Evolutionary conservation across 192 early-diverging fungal species (phyloP).

Genomic region (Coemansia sp.): DNA sequence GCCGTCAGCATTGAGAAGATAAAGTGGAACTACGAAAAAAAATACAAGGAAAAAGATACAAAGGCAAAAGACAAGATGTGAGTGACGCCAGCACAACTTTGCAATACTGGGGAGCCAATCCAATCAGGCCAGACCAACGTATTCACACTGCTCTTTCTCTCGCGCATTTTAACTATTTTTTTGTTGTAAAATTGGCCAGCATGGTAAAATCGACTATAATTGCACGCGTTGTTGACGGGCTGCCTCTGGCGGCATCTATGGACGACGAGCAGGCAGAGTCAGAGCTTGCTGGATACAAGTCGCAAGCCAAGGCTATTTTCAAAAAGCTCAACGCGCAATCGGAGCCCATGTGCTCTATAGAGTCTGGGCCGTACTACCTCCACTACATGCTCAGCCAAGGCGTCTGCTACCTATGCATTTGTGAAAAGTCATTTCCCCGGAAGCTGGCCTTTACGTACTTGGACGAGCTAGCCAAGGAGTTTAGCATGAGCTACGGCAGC

Average conservation of each 20-base stretch:
- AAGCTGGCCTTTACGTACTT: conserved; percentile 94
- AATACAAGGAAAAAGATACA: not conserved
- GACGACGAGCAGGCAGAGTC: conserved; percentile 84
- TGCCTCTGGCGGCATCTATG: conserved; percentile 94
- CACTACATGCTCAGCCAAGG: conserved; percentile 95
- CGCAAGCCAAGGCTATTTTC: conserved; percentile 92
- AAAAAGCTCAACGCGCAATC: conserved; percentile 84
- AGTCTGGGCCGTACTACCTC: conserved; percentile 86
- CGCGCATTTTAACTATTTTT: not conserved
- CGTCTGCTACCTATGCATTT: conserved; percentile 93
- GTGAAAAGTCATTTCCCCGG: conserved; percentile 89
- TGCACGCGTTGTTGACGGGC: conserved; percentile 89
- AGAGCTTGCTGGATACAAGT: conserved; percentile 90
- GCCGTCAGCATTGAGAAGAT: conserved; percentile 31
- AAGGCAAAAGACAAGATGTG: not conserved
- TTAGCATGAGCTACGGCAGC: conserved; percentile 88
- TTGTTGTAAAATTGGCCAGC: not conserved
- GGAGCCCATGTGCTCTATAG: conserved; percentile 92
- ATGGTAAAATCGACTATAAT: conserved; percentile 97
- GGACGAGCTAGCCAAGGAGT: conserved; percentile 94
- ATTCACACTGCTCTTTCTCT: not conserved
- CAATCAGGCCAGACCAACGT: not conserved
- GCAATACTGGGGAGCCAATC: not conserved
- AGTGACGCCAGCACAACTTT: not conserved
- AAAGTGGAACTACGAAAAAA: not conserved